Percentiles rank a stretch among this genome's conserved stretches.
These are phyloP conservation scores for Lichenothelia convexa DNA, from an alignment of 495 filamentous ascomycete genomes.

Conservation along the genomic window DNA sequence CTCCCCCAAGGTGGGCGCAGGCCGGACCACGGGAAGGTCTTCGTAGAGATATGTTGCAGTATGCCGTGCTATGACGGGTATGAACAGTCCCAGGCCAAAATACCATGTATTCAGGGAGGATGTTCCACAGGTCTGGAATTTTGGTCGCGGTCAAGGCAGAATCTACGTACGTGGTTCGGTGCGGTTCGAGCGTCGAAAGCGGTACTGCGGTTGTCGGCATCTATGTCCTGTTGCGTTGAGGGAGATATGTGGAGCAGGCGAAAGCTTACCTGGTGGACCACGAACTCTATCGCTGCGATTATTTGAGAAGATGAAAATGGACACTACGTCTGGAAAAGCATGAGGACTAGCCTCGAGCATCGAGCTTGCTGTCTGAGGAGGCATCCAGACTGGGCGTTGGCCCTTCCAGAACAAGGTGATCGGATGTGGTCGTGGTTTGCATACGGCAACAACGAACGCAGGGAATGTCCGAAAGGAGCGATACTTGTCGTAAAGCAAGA, in stretches of 20 bases:
- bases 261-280: not conserved
- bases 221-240: not conserved
- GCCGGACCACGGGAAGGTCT: not conserved
- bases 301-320: not conserved
- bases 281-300: not conserved
- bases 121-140: no score
- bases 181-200: not conserved
- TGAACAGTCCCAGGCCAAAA: not conserved
- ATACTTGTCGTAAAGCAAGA: no score
- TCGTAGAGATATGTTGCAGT: not conserved
- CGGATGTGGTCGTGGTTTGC: no score
- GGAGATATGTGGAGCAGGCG: not conserved
- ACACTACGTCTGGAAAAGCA: slow-evolving; percentile 1
- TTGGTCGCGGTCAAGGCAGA: no score
- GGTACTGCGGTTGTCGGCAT: not conserved
- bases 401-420: no score
- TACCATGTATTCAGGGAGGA: no score
- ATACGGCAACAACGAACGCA: no score
- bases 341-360: not conserved
- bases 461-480: no score
- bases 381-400: no score
- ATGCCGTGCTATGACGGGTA: not conserved
- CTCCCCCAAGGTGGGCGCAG: not conserved
- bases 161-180: no score
- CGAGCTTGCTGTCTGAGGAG: not conserved